These are phyloP conservation scores for Pezizomycotina sp. DNA, from an alignment of 2,329 filamentous ascomycete genomes.

Conservation along the genomic window DNA sequence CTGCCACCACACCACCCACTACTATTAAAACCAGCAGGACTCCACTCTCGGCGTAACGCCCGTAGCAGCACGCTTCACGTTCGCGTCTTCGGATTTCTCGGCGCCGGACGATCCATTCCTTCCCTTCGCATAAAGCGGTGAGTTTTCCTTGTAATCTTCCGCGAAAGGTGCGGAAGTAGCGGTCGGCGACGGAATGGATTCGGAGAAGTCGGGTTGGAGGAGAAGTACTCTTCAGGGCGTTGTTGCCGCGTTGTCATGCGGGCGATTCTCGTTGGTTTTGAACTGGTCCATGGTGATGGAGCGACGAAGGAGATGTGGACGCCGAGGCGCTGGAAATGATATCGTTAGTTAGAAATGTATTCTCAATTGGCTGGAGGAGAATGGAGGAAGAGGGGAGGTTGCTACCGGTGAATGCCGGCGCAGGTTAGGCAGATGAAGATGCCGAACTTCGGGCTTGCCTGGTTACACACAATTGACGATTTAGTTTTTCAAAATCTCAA, in stretches of 20 bases:
- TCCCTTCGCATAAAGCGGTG: conserved; percentile 44
- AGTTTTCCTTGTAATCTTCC: conserved; percentile 25
- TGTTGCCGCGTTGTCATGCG: conserved; percentile 87
- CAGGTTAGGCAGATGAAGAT: conserved; percentile 97
- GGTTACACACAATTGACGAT: conserved; percentile 3
- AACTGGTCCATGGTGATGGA: conserved; percentile 98
- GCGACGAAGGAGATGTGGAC: conserved; percentile 98
- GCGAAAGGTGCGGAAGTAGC: conserved; percentile 22
- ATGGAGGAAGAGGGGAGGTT: not conserved
- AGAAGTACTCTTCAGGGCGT: conserved; percentile 78
- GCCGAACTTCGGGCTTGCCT: conserved; percentile 82
- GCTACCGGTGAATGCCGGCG: conserved; percentile 64
- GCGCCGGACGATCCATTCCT: conserved; percentile 65
- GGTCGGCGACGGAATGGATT: conserved; percentile 21
- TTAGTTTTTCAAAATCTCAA: not conserved
- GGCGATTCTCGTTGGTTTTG: conserved; percentile 77
- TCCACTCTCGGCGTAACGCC: conserved; percentile 26
- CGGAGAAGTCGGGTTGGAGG: conserved; percentile 29
- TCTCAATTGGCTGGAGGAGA: not conserved
- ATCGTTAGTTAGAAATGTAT: not conserved
- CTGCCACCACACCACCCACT: conserved; percentile 34
- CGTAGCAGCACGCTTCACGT: conserved; percentile 23
- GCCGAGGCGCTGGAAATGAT: conserved; percentile 46
- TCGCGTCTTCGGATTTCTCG: conserved; percentile 35
- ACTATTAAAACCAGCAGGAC: conserved; percentile 23